Base-by-base conservation (phyloP, 495 filamentous ascomycete genomes). In the Sordaria brevicollis region DNA sequence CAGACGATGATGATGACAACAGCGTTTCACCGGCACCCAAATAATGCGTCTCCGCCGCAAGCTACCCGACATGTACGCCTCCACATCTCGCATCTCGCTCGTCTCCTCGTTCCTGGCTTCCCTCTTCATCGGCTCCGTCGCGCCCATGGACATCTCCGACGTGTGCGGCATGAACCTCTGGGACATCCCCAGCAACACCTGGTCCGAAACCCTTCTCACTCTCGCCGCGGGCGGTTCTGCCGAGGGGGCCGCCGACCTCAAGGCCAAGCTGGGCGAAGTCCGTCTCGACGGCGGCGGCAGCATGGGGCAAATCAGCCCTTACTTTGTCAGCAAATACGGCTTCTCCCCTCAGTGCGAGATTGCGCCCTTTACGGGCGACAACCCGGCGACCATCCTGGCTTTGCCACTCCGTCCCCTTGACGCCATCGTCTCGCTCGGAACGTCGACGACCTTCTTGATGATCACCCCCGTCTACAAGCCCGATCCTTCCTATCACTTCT, bases 1-100 rank as follows among this genome's bases (percentile, higher is more conserved):
- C 75, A 43, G 7, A n/a, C n/a, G n/a, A n/a, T n/a, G n/a, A n/a
- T n/a, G 7, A 8, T 4, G 15, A 29, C 33, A 15, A 36, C 72
- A 98, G 92, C 90, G 95, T 73, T 99, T 99, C 80, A 99, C 95
- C n/a, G 95, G 95, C 15, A 92, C 94, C 5, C 95, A 99, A 78
- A 98, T 99, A 71, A 86, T 97, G 71, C 88, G 93, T 2, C 94
- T 97, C 80, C 89, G 89, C 70, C 83, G 86, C 49, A 92, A 91
- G 69, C 85, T 93, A 72, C 93, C 95, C 3, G 85, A 89, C 4
- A 88, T 93, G 43, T 99, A 99, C 79, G 82, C 86, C 71, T 83
- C 85, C 43, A 97, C 95, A 3, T 85, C 88, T 3, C 87, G 94
- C 15, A 96, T 99, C 74, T 96, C 93, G 2, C 89, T 99, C 36